Evolutionary conservation across 768 basidiomycete species (phyloP).

Genomic region (Hemileccinum rubropunctum): DNA sequence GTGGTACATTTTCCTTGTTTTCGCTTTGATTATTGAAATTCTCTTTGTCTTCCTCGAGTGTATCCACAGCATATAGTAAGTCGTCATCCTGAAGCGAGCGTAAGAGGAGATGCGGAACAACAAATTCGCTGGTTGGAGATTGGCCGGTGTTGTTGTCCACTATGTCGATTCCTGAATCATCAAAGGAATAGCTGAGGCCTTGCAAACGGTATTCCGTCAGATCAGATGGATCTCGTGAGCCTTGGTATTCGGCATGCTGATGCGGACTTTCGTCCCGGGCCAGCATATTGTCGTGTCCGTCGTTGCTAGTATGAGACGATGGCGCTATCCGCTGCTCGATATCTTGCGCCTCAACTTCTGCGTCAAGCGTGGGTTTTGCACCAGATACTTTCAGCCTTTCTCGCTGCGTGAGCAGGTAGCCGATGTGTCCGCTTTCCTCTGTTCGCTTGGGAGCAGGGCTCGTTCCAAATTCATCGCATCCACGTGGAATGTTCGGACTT

Average conservation of each 20-base stretch:
- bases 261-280: background rate
- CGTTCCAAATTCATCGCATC: constrained; percentile 24
- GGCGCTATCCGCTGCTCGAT: background rate
- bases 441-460: constrained; percentile 22
- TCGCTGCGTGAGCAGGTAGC: constrained; percentile 25
- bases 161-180: constrained; percentile 16
- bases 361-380: background rate
- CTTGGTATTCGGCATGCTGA: background rate
- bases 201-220: background rate
- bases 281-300: background rate
- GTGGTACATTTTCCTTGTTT: constrained; percentile 19
- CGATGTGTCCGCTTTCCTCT: constrained; percentile 11
- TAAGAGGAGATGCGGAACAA: constrained; percentile 1
- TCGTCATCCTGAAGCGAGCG: constrained; percentile 10
- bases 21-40: constrained; percentile 6
- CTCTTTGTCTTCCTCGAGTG: constrained; percentile 12
- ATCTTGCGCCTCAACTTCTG: background rate
- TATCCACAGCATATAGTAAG: background rate
- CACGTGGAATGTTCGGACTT: constrained; percentile 10
- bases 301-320: background rate
- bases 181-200: constrained; percentile 3
- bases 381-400: constrained; percentile 21
- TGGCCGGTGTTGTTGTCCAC: constrained; percentile 6
- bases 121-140: constrained; percentile 5
- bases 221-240: background rate